These are phyloP conservation scores for Coemansia aciculifera DNA, from an alignment of 192 early-diverging fungal species.

Conservation along the genomic window DNA sequence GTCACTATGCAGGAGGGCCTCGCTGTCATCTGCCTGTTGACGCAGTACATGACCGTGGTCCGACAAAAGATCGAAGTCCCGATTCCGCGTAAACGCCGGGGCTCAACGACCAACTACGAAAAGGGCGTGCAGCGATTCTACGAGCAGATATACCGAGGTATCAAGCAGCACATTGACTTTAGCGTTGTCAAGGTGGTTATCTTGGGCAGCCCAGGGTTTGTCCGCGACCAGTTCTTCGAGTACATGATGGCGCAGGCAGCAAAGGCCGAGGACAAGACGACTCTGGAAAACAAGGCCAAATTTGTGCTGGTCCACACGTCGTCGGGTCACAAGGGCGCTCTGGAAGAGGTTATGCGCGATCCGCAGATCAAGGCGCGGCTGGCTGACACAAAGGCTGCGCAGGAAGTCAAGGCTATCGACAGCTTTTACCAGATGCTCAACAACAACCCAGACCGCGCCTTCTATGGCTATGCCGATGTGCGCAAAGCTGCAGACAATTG, in stretches of 20 bases:
- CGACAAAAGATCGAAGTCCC: constrained; percentile 87
- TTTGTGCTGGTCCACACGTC: constrained; percentile 91
- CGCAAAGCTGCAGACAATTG: constrained; percentile 78
- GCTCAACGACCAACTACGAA: constrained; percentile 86
- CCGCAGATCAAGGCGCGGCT: constrained; percentile 73
- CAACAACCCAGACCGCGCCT: constrained; percentile 84
- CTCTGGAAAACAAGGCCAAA: constrained; percentile 85
- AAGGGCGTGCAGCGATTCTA: constrained; percentile 87
- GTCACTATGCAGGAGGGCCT: constrained; percentile 87
- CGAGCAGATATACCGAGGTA: constrained; percentile 86
- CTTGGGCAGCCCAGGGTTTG: constrained; percentile 95
- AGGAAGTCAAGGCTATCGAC: constrained; percentile 79
- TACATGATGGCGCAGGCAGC: constrained; percentile 85
- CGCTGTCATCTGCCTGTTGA: constrained; percentile 91
- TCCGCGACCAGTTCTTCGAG: constrained; percentile 80
- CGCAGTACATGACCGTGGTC: constrained; percentile 94
- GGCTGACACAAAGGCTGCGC: constrained; percentile 89
- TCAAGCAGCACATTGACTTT: constrained; percentile 89
- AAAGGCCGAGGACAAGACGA: constrained; percentile 74
- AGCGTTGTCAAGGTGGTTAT: constrained; percentile 93
- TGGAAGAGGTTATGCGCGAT: constrained; percentile 91
- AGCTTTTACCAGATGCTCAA: constrained; percentile 90
- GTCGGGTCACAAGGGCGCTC: constrained; percentile 94
- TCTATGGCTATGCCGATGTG: constrained; percentile 91
- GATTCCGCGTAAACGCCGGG: constrained; percentile 92